Evolutionary conservation across 2,329 filamentous ascomycete species (phyloP), one percentile per base, ranked within the genome.

Genomic region (Aspergillus sp.): DNA sequence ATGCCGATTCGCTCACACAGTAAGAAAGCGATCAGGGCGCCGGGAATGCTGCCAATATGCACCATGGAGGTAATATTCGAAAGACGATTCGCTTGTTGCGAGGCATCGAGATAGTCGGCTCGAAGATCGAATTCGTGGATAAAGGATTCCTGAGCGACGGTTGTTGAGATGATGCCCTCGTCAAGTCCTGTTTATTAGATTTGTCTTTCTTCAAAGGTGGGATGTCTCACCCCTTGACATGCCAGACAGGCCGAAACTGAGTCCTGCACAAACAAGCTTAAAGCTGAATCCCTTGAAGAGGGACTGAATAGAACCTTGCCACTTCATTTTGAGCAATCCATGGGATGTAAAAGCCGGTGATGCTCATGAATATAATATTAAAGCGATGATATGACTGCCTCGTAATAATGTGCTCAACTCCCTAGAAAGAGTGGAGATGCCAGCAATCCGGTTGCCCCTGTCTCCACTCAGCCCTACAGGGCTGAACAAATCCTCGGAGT

Each of bases 61-160:
- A 68, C 66, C 65, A 68, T 68, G 1, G 66, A 60, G 5, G 63
- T 64, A 32, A 69, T 63, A 40, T 67, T 68, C 3, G 60, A 64
- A 27, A 62, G 56, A 33, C 58, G 57, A 30, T 62, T 53, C 9
- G 64, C 62, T 40, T 60, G 56, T 9, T 60, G 46, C 5, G 49
- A 42, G 6, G 46, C 42, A 38, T 36, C 41, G 26, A 53, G 51
- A 6, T 28, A 40, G 11, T 12, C 36, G 1, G 42, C 36, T 5
- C 44, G 5, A 7, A 55, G 44, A 6, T 44, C 31, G 8, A 51
- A 56, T 27, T 51, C 40, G 8, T 31, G 10, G 12, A 53, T 49
- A 19, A 55, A 55, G 4, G 55, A 55, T 7, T 44, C 40, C 3
- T 54, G 40, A 2, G 49, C 49, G 5, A 56, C 52, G 4, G 51